A percentile compares a stretch with the other conserved stretches of the same genome.
Evolutionary conservation across 306 rosid genomes (phyloP).

Genomic region (Cicer judaicum): DNA sequence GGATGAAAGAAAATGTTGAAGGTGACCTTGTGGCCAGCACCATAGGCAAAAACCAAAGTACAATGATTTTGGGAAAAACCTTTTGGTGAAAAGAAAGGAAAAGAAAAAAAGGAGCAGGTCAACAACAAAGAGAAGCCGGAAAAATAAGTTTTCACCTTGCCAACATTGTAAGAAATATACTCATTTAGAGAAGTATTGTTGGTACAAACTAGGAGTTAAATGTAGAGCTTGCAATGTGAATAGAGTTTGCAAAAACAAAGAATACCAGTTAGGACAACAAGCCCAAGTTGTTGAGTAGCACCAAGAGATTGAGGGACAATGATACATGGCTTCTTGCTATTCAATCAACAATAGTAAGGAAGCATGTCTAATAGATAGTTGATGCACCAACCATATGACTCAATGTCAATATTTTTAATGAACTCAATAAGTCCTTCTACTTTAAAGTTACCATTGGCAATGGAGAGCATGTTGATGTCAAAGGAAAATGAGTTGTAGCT

Average conservation of each 20-base stretch:
- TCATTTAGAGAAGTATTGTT: background rate
- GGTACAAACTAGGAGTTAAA: background rate
- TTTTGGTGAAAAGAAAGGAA: background rate
- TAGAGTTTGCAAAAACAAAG: constrained; percentile 2
- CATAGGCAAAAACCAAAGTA: background rate
- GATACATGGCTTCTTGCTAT: background rate
- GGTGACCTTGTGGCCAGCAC: background rate
- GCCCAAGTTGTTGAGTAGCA: background rate
- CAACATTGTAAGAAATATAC: no score
- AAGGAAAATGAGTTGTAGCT: background rate
- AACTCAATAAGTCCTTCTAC: background rate
- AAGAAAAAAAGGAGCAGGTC: background rate
- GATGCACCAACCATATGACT: background rate
- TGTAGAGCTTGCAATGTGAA: background rate
- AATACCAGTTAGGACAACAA: background rate
- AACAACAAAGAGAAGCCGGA: background rate
- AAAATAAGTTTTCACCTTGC: background rate
- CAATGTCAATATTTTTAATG: background rate
- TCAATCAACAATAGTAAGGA: background rate
- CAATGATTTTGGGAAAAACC: background rate
- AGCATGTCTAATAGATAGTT: background rate
- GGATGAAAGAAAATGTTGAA: background rate
- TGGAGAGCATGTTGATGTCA: background rate
- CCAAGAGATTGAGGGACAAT: background rate
- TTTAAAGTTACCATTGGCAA: background rate